Conservation (phyloP, 805 yeast genomes). For the Cyberlindnera maritima region DNA sequence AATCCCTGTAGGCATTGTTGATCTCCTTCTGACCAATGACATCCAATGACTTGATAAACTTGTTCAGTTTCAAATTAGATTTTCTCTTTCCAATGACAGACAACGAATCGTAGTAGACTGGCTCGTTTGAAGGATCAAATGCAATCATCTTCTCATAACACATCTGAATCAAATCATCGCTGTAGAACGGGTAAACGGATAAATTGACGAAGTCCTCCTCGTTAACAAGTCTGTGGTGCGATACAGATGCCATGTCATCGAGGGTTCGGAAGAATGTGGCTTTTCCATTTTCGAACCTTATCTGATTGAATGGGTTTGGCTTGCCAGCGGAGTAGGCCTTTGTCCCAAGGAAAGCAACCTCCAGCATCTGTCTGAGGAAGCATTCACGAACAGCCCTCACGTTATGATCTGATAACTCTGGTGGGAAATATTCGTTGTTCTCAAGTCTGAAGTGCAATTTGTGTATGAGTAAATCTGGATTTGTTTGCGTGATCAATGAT, state of each 20-base stretch:
- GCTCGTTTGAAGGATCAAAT: conserved; percentile 43
- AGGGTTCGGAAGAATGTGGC: conserved; percentile 30
- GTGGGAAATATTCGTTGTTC: conserved; percentile 43
- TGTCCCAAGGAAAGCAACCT: conserved; percentile 46
- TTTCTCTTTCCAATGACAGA: conserved; percentile 47
- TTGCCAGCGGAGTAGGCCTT: conserved; percentile 27
- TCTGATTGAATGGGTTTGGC: conserved; percentile 28
- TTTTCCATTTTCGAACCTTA: conserved; percentile 27
- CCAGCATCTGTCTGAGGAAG: conserved; percentile 52
- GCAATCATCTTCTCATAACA: conserved; percentile 42
- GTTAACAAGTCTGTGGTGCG: conserved; percentile 23
- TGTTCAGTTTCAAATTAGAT: conserved; percentile 43
- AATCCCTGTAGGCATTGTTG: conserved; percentile 33
- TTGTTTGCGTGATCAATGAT: conserved; percentile 53
- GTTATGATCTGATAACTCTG: conserved; percentile 36
- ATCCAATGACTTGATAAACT: conserved; percentile 48
- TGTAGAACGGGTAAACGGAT: conserved; percentile 47
- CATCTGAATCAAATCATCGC: conserved; percentile 45
- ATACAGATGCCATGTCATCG: conserved; percentile 30
- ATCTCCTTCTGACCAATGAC: conserved; percentile 49
- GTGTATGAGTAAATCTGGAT: conserved; percentile 47
- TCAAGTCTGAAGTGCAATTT: conserved; percentile 44
- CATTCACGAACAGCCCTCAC: conserved; percentile 42
- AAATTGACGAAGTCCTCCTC: conserved; percentile 40
- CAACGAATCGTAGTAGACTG: conserved; percentile 59